Conservation (phyloP, 202 grass and related monocot genomes). For the Carex arenaria region DNA sequence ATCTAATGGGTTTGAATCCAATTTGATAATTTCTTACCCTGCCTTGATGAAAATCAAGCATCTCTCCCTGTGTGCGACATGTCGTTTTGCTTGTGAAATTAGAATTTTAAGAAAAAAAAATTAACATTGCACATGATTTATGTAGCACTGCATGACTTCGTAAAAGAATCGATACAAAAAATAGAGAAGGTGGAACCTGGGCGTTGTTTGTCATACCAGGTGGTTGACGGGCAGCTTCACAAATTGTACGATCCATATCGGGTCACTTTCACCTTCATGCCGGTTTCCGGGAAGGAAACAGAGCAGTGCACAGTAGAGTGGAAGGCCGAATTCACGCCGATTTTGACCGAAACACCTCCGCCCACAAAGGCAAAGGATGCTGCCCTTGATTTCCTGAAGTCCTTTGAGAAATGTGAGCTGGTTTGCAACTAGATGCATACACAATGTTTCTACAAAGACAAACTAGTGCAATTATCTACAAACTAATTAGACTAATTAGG, state of each 20-base stretch:
- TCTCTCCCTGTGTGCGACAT: no score
- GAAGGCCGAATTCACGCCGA: constrained; percentile 32
- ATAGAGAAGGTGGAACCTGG: constrained; percentile 38
- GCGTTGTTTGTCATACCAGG: constrained; percentile 23
- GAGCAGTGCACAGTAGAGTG: constrained; percentile 27
- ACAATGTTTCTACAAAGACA: neutral
- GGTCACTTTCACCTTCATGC: constrained; percentile 33
- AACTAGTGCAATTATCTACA: neutral
- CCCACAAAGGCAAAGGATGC: constrained; percentile 39
- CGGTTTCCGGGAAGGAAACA: constrained; percentile 10
- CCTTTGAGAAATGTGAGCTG: constrained; percentile 18
- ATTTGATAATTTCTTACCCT: no score
- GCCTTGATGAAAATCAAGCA: no score
- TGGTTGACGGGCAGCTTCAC: constrained; percentile 31
- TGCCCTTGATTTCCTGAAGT: constrained; percentile 33
- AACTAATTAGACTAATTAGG: neutral
- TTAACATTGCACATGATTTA: neutral
- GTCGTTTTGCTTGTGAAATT: neutral
- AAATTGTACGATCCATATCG: constrained; percentile 34
- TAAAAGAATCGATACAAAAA: constrained; percentile 39
- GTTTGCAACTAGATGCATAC: neutral
- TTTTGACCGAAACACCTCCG: neutral
- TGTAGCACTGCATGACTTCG: constrained; percentile 32
- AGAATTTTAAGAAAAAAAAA: neutral
- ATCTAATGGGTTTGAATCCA: no score